Evolutionary conservation across 2,329 filamentous ascomycete genomes (phyloP), one percentile per base, ranked within the genome.

Genomic region (Beauveria sp.): DNA sequence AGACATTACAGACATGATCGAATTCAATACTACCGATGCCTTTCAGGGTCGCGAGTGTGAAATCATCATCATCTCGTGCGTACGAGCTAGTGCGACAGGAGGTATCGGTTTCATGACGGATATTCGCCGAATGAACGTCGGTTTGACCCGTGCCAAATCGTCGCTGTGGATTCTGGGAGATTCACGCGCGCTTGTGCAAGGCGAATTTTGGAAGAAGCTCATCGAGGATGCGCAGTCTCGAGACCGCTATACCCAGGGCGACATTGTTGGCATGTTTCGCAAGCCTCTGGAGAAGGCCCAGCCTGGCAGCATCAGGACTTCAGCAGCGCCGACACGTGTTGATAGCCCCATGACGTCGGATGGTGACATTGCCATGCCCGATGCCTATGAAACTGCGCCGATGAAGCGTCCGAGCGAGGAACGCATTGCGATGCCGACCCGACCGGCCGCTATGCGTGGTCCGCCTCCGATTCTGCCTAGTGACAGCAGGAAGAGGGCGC

Each of bases 91-190:
- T 34, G 85, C 90, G n/a, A 90, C 88, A 8, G 89, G 90, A n/a
- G 92, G 93, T 69, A 96, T 99, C 70, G 95, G 95, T 81, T 99
- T 99, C 85, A 88, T 99, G 83, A 90, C 91, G 60, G 95, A 99
- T 73, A 96, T 99, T 71, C 87, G 95, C 63, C 93, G 95, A 81
- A 98, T 99, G 96, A 99, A 99, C 74, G 95, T 99, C 70, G 95
- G 95, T 77, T 81, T 99, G 64, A 99, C 95, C 24, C 89, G 95
- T 80, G 96, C 95, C 5, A 97, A 96, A 74, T 96, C 91, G 10
- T 97, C 93, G 40, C 82, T 99, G 10, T 99, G 93, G 90, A 93
- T 99, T 62, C 82, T 99, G 28, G 95, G 95, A 67, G 96, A 98
- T 74, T 95, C 95, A 0, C 83, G 88, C 62, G 91, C 93, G 40